phyloP scores from a whole-genome alignment of 495 filamentous ascomycete genomes.

The Podospora didyma region DNA sequence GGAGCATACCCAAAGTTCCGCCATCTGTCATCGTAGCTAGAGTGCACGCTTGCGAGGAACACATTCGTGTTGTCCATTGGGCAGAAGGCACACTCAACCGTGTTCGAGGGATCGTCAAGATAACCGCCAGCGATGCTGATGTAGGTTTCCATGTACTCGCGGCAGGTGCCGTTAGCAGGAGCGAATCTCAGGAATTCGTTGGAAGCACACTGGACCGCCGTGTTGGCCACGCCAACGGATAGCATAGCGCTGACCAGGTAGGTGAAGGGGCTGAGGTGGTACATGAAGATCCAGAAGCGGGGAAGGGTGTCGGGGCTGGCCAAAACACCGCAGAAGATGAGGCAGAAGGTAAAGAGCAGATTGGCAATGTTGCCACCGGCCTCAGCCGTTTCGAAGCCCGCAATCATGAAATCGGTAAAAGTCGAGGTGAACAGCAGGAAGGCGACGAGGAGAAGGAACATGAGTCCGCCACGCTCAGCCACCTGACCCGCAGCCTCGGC shows the following conservation, averaged over 20 bases:
- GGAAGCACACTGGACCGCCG: constrained; percentile 51
- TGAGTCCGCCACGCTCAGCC: constrained; percentile 57
- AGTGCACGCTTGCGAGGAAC: constrained; percentile 50
- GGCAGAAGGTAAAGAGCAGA: constrained; percentile 60
- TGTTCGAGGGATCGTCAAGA: constrained; percentile 49
- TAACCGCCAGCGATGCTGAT: constrained; percentile 45
- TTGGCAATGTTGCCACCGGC: constrained; percentile 63
- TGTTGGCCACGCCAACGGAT: constrained; percentile 58
- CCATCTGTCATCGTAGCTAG: constrained; percentile 57
- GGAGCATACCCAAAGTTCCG: constrained; percentile 59
- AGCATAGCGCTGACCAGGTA: constrained; percentile 65
- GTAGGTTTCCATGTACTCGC: constrained; percentile 53
- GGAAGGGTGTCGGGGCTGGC: constrained; percentile 58
- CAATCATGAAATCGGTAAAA: constrained; percentile 65
- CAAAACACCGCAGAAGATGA: constrained; percentile 75
- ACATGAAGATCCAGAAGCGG: constrained; percentile 84
- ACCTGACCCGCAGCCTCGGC: constrained; percentile 54
- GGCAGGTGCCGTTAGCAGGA: constrained; percentile 51
- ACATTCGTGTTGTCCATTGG: constrained; percentile 54
- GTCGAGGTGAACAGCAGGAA: constrained; percentile 70
- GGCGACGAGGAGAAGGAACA: constrained; percentile 61
- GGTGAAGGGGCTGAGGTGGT: constrained; percentile 70
- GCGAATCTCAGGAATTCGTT: constrained; percentile 58
- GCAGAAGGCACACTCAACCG: constrained; percentile 59
- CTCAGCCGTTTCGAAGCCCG: constrained; percentile 62